These are phyloP conservation scores for Asterionellopsis glacialis DNA, from an alignment of 108 stramenopile genomes.

Conservation along the genomic window DNA sequence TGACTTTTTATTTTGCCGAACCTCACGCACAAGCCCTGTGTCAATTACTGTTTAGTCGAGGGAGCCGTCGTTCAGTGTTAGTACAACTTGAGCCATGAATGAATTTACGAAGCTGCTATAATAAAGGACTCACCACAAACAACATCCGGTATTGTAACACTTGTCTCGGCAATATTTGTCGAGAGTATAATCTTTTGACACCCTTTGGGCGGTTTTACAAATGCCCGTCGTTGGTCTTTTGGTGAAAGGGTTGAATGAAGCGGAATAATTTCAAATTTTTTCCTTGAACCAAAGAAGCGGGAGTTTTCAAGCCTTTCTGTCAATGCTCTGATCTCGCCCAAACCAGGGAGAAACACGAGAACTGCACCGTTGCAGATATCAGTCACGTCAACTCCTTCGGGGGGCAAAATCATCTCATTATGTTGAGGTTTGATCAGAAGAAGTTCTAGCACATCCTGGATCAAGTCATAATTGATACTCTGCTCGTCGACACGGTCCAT, in stretches of 20 bases:
- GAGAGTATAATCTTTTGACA: constrained; percentile 78
- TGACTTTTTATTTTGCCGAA: constrained; percentile 59
- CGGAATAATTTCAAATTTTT: constrained; percentile 53
- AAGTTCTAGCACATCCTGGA: constrained; percentile 62
- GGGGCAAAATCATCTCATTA: constrained; percentile 24
- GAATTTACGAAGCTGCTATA: too few species aligned
- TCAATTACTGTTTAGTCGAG: constrained; percentile 48
- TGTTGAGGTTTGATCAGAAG: constrained; percentile 32
- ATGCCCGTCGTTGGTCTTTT: constrained; percentile 67
- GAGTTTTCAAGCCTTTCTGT: constrained; percentile 58
- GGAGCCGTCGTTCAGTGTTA: not conserved
- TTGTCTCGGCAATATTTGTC: constrained; percentile 94
- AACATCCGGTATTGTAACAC: constrained; percentile 94
- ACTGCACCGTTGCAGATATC: constrained; percentile 41
- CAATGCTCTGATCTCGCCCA: constrained; percentile 87
- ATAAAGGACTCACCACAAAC: constrained; percentile 24
- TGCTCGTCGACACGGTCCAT: constrained; percentile 77
- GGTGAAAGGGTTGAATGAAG: constrained; percentile 74
- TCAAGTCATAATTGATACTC: constrained; percentile 65
- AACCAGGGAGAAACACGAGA: constrained; percentile 90
- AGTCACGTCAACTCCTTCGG: constrained; percentile 39
- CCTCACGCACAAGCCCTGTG: constrained; percentile 70
- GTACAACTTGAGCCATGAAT: too few species aligned
- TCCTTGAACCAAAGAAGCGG: constrained; percentile 33
- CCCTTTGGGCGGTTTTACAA: constrained; percentile 34